Conservation (phyloP, 257 asterid species). For the Cynanchum wilfordii region DNA sequence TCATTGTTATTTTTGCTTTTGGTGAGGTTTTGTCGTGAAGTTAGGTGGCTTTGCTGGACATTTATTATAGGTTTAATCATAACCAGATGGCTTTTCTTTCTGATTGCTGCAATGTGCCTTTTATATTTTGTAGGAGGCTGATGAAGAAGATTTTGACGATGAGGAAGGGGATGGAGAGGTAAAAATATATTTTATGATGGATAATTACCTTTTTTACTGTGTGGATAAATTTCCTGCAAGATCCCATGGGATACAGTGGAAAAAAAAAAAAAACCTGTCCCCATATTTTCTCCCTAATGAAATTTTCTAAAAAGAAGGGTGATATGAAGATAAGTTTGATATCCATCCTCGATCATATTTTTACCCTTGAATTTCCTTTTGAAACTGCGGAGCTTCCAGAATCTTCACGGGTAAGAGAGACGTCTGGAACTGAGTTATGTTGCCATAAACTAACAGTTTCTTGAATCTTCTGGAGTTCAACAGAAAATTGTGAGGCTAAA, state of each 20-base stretch:
- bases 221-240: background rate
- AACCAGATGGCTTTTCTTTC: background rate
- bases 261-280: background rate
- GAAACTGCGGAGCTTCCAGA: background rate
- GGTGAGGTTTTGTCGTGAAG: background rate
- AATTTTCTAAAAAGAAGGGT: too few relatives aligned
- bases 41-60: background rate
- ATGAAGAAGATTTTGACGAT: slow-evolving; percentile 37
- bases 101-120: background rate
- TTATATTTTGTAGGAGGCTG: slow-evolving; percentile 27
- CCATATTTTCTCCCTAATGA: too few relatives aligned
- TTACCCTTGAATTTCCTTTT: background rate
- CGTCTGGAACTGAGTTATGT: background rate
- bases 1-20: background rate
- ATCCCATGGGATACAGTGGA: background rate
- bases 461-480: background rate
- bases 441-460: background rate
- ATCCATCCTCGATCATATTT: background rate
- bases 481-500: background rate
- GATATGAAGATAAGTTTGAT: background rate
- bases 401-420: too few relatives aligned
- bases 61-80: background rate
- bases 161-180: slow-evolving; percentile 42
- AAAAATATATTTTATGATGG: background rate
- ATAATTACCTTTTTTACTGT: background rate